Base-by-base conservation (phyloP, 768 basidiomycete genomes). In the Trametes meyenii region DNA sequence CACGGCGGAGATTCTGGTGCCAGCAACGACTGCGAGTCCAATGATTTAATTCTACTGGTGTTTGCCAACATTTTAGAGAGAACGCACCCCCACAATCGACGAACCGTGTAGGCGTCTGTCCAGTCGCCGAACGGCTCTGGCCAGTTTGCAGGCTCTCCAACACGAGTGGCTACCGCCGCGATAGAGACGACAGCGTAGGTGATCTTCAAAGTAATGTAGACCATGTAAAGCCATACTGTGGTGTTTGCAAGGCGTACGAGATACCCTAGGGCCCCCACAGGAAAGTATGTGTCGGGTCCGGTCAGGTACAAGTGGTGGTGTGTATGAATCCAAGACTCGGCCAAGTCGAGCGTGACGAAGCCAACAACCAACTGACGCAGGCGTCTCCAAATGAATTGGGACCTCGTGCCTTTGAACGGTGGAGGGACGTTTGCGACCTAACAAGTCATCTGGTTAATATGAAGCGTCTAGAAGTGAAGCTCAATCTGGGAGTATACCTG, bases 21-120 rank as follows among this genome's bases (percentile, higher is more conserved):
- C 78, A 79, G 0, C 70, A 66, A 33, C 70, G 70, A 17, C 76
- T 76, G 52, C 17, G 10, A 33, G 1, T n/a, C n/a, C n/a, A n/a
- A n/a, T n/a, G n/a, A n/a, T n/a, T n/a, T n/a, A n/a, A n/a, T n/a
- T n/a, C n/a, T n/a, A n/a, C n/a, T n/a, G n/a, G n/a, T n/a, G n/a
- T n/a, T n/a, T n/a, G n/a, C n/a, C n/a, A n/a, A n/a, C n/a, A n/a
- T n/a, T n/a, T n/a, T n/a, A n/a, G 49, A 24, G 24, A 46, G 1
- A 7, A 69, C 76, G 63, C 61, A 78, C 77, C 78, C 74, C 80
- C 79, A 81, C 26, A 76, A 71, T 6, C 70, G 70, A 17, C 76
- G 73, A 14, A 81, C 55, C 1, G 77, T 76, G 61, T 75, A 79
- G 7, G 75, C 75, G 24, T 79, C 73, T 10, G 53, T 48, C 53